A percentile compares a stretch with the other conserved stretches of the same genome.
Conservation (phyloP, 2,329 filamentous ascomycete genomes). For the Fusarium buxicola region DNA sequence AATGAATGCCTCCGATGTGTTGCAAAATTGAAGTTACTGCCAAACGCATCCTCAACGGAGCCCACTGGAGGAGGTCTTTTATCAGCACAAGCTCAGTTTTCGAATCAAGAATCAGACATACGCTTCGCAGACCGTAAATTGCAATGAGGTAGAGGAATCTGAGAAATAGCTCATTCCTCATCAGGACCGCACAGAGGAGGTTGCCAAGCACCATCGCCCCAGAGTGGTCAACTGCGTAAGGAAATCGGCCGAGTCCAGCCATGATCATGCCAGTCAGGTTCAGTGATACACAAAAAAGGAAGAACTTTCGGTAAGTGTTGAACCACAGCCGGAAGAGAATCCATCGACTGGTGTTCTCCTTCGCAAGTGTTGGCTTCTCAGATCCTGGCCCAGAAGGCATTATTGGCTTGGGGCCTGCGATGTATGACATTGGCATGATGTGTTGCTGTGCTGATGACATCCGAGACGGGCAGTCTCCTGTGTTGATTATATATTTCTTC, state of each 20-base stretch:
- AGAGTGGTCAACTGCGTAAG: background rate
- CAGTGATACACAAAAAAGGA: background rate
- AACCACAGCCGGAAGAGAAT: conserved; percentile 4
- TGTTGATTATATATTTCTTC: too few relatives aligned
- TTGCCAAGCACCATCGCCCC: conserved; percentile 6
- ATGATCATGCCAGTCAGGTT: background rate
- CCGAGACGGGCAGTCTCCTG: too few relatives aligned
- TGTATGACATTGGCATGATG: background rate
- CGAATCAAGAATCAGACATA: accelerated
- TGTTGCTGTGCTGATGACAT: too few relatives aligned
- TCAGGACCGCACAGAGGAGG: background rate
- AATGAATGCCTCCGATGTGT: conserved; percentile 6
- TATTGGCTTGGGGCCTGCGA: background rate
- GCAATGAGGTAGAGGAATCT: background rate
- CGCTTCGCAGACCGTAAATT: background rate
- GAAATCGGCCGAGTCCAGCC: background rate
- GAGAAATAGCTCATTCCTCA: conserved; percentile 5
- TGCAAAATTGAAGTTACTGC: conserved; percentile 1
- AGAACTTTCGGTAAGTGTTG: conserved; percentile 4
- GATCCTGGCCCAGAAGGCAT: background rate
- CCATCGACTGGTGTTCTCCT: background rate
- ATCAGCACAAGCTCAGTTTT: background rate
- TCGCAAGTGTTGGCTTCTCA: background rate
- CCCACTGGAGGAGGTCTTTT: background rate
- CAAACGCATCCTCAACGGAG: background rate